Percentiles rank a stretch among this genome's conserved stretches.
These are phyloP conservation scores for Leptodermis oblonga DNA, from an alignment of 257 asterid genomes.

Conservation along the genomic window DNA sequence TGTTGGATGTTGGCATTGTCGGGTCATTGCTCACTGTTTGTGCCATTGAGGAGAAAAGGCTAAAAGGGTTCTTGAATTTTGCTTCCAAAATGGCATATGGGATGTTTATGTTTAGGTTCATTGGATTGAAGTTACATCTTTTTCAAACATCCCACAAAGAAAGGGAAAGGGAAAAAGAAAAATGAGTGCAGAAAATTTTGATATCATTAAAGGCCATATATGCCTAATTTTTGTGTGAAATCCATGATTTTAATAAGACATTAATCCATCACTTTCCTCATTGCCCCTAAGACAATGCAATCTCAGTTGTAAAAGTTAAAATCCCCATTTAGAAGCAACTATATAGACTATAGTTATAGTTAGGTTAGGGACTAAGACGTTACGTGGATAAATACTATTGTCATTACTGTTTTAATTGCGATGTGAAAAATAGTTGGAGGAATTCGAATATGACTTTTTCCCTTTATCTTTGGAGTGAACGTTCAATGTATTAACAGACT, in stretches of 20 bases:
- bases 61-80: slow-evolving; percentile 15
- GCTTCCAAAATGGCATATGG: slow-evolving; percentile 22
- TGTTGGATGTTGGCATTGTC: slow-evolving; percentile 35
- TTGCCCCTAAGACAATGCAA: background rate
- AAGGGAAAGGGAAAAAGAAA: background rate
- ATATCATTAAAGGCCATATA: background rate
- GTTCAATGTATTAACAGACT: no score
- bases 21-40: slow-evolving; percentile 10
- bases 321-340: background rate
- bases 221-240: background rate
- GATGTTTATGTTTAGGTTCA: slow-evolving; percentile 15
- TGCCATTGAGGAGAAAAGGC: slow-evolving; percentile 24
- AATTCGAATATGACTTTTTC: no score
- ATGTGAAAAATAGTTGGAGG: no score
- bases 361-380: background rate
- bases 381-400: no score
- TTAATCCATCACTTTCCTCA: background rate
- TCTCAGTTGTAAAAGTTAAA: background rate
- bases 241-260: slow-evolving; percentile 1
- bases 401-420: no score
- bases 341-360: background rate
- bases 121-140: slow-evolving; percentile 2
- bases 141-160: slow-evolving; percentile 2
- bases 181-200: background rate
- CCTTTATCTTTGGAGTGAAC: no score